Evolutionary conservation across 2,329 filamentous ascomycete species (phyloP), one percentile per base, ranked within the genome.

Genomic region (Cercospora nicotianae): DNA sequence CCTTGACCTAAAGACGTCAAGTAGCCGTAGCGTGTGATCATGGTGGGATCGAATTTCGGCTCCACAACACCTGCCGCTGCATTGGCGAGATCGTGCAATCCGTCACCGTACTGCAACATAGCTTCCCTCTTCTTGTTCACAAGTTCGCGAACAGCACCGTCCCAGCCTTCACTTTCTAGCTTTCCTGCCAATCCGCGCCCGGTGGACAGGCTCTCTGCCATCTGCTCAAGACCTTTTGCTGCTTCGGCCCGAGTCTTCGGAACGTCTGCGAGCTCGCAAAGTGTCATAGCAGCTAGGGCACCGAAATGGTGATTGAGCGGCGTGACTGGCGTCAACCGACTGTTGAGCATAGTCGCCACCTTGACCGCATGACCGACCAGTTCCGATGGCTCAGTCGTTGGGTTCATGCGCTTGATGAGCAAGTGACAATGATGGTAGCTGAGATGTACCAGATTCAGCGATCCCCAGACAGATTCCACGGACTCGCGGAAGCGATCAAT

Each of bases 381-480:
- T 67, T 90, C 86, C 1, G 82, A 79, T 0, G 87, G 82, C 48
- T 86, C 85, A 0, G 85, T 82, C 10, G 83, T 83, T 1, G 87
- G 84, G 42, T 85, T 86, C 64, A 89, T 81, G 2, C 91, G 83
- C 62, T 88, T 87, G 9, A 87, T 83, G 18, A 92, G 81, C 8
- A 92, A 82, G 69, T 88, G 87, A 71, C 87, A 84, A 76, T 92
- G 89, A 86, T 90, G 91, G 78, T 91, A 92, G 18, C 86, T 86
- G 26, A 92, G 82, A 72, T 90, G 87, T 2, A 92, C 82, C 33
- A 90, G 83, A 23, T 87, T 86, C 28, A 89, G 80, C 53, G 84
- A 83, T 12, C 82, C 79, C 76, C 80, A 81, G 58, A 81, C 76
- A 6, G 75, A 77, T 3, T 90, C 88, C 1, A 92, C 82, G 64